These are phyloP conservation scores for Hysterangium stoloniferum DNA, from an alignment of 768 basidiomycete species.

Conservation along the genomic window DNA sequence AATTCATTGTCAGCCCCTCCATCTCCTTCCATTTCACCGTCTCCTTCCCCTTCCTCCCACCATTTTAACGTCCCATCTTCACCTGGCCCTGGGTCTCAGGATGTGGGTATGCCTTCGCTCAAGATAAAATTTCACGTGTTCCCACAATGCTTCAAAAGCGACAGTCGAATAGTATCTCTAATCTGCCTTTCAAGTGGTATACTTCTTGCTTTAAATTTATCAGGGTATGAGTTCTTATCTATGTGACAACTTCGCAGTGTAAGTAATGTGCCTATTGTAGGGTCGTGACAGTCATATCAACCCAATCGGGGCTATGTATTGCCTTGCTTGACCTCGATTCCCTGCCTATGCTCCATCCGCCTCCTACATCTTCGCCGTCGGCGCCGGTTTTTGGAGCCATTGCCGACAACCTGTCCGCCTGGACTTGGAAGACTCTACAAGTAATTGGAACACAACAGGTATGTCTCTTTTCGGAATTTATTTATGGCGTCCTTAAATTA, in stretches of 20 bases:
- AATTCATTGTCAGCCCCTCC: slow-evolving; percentile 7
- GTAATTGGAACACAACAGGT: slow-evolving; percentile 24
- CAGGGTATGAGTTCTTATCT: neutral
- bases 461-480: slow-evolving; percentile 4
- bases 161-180: neutral
- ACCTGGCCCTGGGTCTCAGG: neutral
- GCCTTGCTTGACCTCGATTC: slow-evolving; percentile 5
- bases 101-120: neutral
- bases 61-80: neutral
- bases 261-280: too few relatives aligned
- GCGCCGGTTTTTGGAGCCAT: slow-evolving; percentile 24
- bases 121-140: slow-evolving; percentile 6
- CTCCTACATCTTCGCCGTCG: slow-evolving; percentile 17
- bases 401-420: slow-evolving; percentile 26
- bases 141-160: neutral
- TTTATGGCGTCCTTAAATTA: neutral
- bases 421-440: slow-evolving; percentile 29
- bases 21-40: neutral
- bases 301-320: slow-evolving; percentile 2
- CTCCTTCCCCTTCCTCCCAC: neutral
- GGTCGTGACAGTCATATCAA: neutral
- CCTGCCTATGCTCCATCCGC: slow-evolving; percentile 9
- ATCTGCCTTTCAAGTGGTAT: neutral
- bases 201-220: neutral
- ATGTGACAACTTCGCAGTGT: neutral